Evolutionary conservation across 2,329 filamentous ascomycete genomes (phyloP), one percentile per base, ranked within the genome.

Genomic region (Pseudophaeomoniella oleicola): DNA sequence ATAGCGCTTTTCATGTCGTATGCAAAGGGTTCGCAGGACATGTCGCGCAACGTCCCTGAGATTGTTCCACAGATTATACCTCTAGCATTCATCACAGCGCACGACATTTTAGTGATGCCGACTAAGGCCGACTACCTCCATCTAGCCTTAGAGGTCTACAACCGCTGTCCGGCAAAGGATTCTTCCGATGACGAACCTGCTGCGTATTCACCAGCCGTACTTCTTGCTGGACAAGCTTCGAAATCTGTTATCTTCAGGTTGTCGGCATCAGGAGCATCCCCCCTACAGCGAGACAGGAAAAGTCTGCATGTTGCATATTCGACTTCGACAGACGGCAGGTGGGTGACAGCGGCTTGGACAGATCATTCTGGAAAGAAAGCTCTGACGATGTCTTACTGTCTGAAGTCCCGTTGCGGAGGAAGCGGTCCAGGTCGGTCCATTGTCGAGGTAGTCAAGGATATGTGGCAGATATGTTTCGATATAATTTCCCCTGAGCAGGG

Each of bases 261-360:
- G 12, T 56, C 58, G 1, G 53, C 66, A 1, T 68, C 74, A 29
- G 62, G 62, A 19, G 60, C 57, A 15, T 72, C 74, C 22, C 62
- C 75, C 1, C 50, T 78, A 16, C 38, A 35, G 6, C 63, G 70
- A 38, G 69, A 76, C 48, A 67, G 66, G 3, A 66, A 64, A 17
- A 65, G 67, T 40, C 61, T 77, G 36, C 73, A 78, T 50, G 48
- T 78, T 17, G 72, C 69, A 2, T 75, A 71, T 46, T 69, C 70
- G 3, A 54, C 62, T 22, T 75, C 70, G 42, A 46, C 61, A 5
- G 69, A 75, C 44, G 61, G 66, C 17, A 57, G 63, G 14, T 78
- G 74, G 74, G 46, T 76, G 16, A 70, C 64, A 4, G 71, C 66
- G 3, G 67, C 68, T 2, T 78, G 73, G 73, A 69, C 67, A 1